phyloP scores from a whole-genome alignment of 345 rosid genomes.

The Linum lewisii region DNA sequence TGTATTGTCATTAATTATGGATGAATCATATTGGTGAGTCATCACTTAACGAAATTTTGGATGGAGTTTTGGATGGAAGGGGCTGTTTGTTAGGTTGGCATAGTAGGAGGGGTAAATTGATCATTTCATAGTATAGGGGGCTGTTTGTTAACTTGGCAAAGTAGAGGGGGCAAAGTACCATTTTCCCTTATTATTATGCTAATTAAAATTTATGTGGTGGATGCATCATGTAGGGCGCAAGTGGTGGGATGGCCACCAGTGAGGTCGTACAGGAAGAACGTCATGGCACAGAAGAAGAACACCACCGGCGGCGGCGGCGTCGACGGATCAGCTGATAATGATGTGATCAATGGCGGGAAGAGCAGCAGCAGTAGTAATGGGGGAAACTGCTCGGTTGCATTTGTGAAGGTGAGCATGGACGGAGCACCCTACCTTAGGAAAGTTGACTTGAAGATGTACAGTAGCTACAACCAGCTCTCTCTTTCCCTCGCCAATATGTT shows the following conservation, averaged over 20 bases:
- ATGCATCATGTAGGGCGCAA: constrained; percentile 40
- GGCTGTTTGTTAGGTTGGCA: too few species aligned
- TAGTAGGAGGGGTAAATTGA: too few species aligned
- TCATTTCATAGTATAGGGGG: too few species aligned
- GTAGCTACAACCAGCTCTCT: constrained; percentile 75
- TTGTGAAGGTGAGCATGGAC: constrained; percentile 94
- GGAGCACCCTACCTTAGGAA: constrained; percentile 96
- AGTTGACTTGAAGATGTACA: constrained; percentile 88
- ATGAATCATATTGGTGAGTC: too few species aligned
- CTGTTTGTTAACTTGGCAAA: too few species aligned
- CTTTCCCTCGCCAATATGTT: constrained; percentile 89
- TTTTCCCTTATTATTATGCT: neutral
- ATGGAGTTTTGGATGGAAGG: too few species aligned
- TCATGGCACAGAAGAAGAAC: constrained; percentile 55
- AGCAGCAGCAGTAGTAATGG: too few species aligned
- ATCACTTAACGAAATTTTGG: too few species aligned
- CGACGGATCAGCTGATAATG: neutral
- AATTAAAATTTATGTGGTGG: neutral
- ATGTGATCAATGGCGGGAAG: constrained; percentile 16
- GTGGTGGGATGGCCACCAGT: constrained; percentile 99
- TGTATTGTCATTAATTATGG: too few species aligned
- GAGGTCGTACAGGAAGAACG: constrained; percentile 79
- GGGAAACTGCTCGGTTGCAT: too few species aligned
- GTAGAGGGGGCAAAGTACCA: too few species aligned
- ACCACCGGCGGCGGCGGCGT: constrained; percentile 2